phyloP scores from a whole-genome alignment of 345 rosid species.

The Arabidopsis suecica region DNA sequence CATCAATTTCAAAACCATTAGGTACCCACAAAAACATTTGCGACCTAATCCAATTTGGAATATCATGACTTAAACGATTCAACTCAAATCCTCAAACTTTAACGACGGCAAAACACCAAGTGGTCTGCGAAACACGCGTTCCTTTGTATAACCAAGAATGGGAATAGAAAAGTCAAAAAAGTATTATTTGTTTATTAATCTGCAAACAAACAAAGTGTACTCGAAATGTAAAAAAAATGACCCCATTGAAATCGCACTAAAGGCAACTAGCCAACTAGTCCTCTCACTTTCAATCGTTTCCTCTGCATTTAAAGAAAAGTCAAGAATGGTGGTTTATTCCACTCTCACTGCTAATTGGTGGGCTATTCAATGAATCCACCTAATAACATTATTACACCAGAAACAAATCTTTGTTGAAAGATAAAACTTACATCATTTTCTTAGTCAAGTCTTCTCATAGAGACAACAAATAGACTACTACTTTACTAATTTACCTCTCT shows the following conservation, averaged over 20 bases:
- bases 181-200: background rate
- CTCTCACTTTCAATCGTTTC: conserved; percentile 20
- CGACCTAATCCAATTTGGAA: background rate
- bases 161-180: background rate
- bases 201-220: background rate
- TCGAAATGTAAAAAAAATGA: background rate
- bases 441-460: conserved; percentile 22
- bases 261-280: conserved; percentile 39
- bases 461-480: conserved; percentile 23
- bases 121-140: conserved; percentile 3
- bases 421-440: background rate
- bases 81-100: conserved; percentile 1
- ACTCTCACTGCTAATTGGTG: conserved; percentile 6
- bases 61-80: background rate
- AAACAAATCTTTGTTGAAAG: conserved; percentile 5
- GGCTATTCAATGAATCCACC: conserved; percentile 30
- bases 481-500: conserved; percentile 12
- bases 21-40: background rate
- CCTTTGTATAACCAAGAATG: background rate
- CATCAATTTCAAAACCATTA: background rate
- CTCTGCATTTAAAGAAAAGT: conserved; percentile 25
- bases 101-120: background rate
- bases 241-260: conserved; percentile 25
- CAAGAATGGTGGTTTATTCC: conserved; percentile 31
- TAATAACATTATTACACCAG: background rate